Conservation (phyloP, 139 green algal species). For the Haematococcus lacustris region DNA sequence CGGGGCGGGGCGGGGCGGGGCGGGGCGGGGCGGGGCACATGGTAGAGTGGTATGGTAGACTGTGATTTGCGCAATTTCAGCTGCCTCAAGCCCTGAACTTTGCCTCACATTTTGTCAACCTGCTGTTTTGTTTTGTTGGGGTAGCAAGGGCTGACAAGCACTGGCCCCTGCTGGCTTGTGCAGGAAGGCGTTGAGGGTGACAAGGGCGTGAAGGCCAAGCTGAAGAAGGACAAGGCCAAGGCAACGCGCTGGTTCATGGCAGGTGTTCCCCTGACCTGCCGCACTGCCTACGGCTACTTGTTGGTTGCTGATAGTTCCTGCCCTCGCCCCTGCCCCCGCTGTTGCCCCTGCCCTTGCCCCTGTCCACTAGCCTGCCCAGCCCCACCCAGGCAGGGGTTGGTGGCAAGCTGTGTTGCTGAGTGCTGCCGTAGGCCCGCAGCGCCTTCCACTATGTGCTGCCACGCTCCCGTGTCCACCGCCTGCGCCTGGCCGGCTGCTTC, state of each 20-base stretch:
- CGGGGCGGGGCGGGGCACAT: no score
- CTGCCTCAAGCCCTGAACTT: no score
- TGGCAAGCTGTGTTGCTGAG: background rate
- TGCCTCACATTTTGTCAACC: no score
- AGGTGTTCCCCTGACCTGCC: background rate
- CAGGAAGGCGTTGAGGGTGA: background rate
- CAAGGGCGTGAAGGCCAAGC: background rate
- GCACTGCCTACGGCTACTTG: background rate
- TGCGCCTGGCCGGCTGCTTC: constrained; percentile 56
- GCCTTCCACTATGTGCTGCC: constrained; percentile 56
- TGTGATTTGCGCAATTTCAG: no score
- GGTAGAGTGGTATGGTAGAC: no score
- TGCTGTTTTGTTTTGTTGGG: no score
- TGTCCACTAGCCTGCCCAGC: background rate
- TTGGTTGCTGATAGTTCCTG: background rate
- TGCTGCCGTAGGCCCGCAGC: background rate
- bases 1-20: no score
- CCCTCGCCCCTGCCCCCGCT: background rate
- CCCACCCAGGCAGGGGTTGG: background rate
- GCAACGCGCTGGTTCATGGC: background rate
- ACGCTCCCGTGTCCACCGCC: constrained; percentile 15
- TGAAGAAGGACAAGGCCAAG: background rate
- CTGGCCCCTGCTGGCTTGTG: background rate
- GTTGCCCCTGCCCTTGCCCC: background rate
- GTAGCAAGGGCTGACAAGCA: background rate